These are phyloP conservation scores for Saccharomycopsis fodiens DNA, from an alignment of 805 yeast species.

Conservation along the genomic window DNA sequence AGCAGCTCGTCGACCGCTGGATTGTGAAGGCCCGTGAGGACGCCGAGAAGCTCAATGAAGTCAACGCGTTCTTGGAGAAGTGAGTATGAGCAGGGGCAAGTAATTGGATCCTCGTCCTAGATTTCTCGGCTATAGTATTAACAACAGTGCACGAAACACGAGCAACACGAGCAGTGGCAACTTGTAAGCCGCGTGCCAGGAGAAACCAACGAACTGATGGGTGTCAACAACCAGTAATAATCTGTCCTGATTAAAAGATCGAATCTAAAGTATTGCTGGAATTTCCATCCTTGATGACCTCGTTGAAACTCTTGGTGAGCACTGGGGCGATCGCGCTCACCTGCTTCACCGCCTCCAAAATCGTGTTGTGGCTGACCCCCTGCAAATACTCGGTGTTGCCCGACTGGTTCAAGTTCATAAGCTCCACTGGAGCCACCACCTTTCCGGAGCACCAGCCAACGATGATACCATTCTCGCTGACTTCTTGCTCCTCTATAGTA, in stretches of 20 bases:
- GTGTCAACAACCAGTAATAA: no score
- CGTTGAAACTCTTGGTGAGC: conserved; percentile 53
- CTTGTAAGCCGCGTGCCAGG: background rate
- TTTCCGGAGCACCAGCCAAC: conserved; percentile 63
- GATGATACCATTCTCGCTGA: conserved; percentile 75
- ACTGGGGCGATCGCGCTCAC: conserved; percentile 54
- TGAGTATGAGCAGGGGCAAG: no score
- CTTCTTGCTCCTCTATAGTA: conserved; percentile 79
- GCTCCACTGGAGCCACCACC: conserved; percentile 65
- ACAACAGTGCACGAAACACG: no score
- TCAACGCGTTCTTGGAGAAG: conserved; percentile 29
- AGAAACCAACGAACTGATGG: no score
- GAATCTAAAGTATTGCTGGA: conserved; percentile 17
- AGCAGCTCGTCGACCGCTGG: conserved; percentile 49
- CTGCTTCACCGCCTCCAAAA: conserved; percentile 49
- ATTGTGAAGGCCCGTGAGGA: conserved; percentile 48
- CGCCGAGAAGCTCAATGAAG: conserved; percentile 51
- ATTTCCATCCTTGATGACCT: conserved; percentile 30
- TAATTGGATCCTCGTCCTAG: no score
- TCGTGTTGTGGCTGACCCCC: conserved; percentile 41
- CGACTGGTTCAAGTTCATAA: conserved; percentile 50
- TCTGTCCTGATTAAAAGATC: conserved; percentile 14
- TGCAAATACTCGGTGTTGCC: conserved; percentile 31
- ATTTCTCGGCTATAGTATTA: no score
- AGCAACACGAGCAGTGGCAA: conserved; percentile 4